These are phyloP conservation scores for Decorospora gaudefroyi DNA, from an alignment of 2,329 filamentous ascomycete species.

Conservation along the genomic window DNA sequence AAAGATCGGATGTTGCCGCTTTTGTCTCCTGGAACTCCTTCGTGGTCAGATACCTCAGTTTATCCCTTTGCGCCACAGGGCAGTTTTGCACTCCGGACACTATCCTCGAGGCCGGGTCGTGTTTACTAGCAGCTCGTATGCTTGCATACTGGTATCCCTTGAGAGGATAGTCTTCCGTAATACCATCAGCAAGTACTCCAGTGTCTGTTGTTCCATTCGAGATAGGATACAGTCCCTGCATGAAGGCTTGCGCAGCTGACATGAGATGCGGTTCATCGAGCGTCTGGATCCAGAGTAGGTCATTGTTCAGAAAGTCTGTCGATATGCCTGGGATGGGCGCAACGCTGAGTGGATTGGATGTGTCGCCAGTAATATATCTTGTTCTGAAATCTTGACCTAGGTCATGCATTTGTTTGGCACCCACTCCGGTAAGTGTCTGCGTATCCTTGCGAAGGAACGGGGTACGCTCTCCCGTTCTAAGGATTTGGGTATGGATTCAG, in stretches of 20 bases:
- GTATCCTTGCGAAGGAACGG: slow-evolving; percentile 46
- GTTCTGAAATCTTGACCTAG: slow-evolving; percentile 58
- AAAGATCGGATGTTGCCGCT: slow-evolving; percentile 50
- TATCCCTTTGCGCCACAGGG: slow-evolving; percentile 44
- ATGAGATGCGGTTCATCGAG: slow-evolving; percentile 54
- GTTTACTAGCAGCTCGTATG: slow-evolving; percentile 51
- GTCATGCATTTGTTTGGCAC: slow-evolving; percentile 58
- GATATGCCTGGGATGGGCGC: slow-evolving; percentile 50
- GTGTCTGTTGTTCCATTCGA: slow-evolving; percentile 36
- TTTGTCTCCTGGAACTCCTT: slow-evolving; percentile 49
- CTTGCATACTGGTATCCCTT: slow-evolving; percentile 62
- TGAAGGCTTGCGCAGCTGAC: slow-evolving; percentile 63
- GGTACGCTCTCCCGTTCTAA: slow-evolving; percentile 62
- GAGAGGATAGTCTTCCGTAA: slow-evolving; percentile 54
- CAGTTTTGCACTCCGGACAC: slow-evolving; percentile 57
- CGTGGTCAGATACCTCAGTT: slow-evolving; percentile 50
- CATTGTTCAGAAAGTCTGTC: slow-evolving; percentile 50
- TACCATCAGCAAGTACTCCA: slow-evolving; percentile 56
- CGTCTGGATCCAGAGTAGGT: slow-evolving; percentile 56
- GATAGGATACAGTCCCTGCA: slow-evolving; percentile 64
- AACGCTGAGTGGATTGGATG: slow-evolving; percentile 29
- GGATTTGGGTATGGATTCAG: too few relatives aligned
- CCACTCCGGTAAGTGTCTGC: slow-evolving; percentile 56
- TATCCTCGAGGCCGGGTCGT: slow-evolving; percentile 58
- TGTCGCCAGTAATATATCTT: slow-evolving; percentile 53